phyloP scores from a whole-genome alignment of 208 protist species.

The Leishmania tarentolae region DNA sequence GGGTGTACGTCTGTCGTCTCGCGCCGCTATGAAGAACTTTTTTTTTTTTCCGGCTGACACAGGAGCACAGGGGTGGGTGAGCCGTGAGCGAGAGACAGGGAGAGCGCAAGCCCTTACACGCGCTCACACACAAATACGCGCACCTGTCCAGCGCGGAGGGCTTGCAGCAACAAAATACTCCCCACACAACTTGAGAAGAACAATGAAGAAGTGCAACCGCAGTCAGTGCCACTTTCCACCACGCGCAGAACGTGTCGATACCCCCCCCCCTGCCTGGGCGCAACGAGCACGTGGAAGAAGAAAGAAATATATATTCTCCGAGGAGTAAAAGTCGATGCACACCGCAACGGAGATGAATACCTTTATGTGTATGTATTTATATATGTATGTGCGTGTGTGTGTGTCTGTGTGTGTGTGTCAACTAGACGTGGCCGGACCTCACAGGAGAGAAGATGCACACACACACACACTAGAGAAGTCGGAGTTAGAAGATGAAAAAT shows the following conservation, averaged over 20 bases:
- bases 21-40: neutral
- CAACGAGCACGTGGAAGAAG: neutral
- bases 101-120: neutral
- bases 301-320: neutral
- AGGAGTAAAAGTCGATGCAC: neutral
- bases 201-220: neutral
- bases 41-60: neutral
- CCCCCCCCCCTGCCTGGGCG: neutral
- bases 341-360: neutral
- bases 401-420: neutral
- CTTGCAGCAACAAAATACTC: neutral
- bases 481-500: neutral
- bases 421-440: neutral
- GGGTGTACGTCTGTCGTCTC: neutral
- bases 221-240: neutral
- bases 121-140: neutral
- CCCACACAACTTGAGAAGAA: neutral
- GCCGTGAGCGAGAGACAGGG: neutral
- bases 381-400: neutral
- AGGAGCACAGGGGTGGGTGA: neutral
- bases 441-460: neutral
- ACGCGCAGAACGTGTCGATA: too few relatives aligned
- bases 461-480: neutral
- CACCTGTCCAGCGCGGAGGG: neutral
- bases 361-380: neutral